These are phyloP conservation scores for Cercospora zeina DNA, from an alignment of 2,329 filamentous ascomycete species.

Conservation along the genomic window DNA sequence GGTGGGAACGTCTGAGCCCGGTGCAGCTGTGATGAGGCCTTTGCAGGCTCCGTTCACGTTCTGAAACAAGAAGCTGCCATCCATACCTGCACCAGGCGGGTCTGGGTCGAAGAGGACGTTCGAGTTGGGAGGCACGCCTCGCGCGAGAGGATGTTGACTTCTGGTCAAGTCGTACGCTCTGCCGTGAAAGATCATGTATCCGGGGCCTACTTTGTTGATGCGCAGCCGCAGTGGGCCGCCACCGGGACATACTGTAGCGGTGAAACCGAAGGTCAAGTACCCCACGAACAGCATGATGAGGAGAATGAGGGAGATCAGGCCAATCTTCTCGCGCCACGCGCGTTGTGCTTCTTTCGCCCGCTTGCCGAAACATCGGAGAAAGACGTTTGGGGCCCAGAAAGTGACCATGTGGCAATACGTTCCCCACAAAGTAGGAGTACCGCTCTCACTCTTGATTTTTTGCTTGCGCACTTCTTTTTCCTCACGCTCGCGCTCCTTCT, in stretches of 20 bases:
- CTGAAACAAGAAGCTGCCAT: slow-evolving; percentile 96
- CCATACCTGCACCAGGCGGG: slow-evolving; percentile 78
- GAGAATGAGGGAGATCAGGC: slow-evolving; percentile 89
- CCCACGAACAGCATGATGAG: slow-evolving; percentile 85
- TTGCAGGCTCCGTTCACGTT: slow-evolving; percentile 98
- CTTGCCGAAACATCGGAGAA: slow-evolving; percentile 83
- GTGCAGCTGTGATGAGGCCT: slow-evolving; percentile 72
- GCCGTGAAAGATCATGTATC: slow-evolving; percentile 97
- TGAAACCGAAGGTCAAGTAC: slow-evolving; percentile 96
- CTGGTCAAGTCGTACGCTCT: slow-evolving; percentile 78
- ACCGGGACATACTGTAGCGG: slow-evolving; percentile 75
- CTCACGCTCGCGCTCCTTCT: slow-evolving; percentile 62
- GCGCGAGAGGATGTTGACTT: slow-evolving; percentile 76
- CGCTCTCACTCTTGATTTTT: slow-evolving; percentile 63
- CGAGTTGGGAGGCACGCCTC: slow-evolving; percentile 69
- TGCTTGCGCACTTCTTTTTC: slow-evolving; percentile 48
- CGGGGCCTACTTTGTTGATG: slow-evolving; percentile 74
- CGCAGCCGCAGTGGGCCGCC: slow-evolving; percentile 68
- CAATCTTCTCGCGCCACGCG: slow-evolving; percentile 98
- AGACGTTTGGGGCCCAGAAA: slow-evolving; percentile 87
- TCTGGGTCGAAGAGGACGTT: slow-evolving; percentile 89
- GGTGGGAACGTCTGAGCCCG: slow-evolving; percentile 75
- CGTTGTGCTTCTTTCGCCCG: slow-evolving; percentile 80
- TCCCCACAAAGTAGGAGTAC: slow-evolving; percentile 87
- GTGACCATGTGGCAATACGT: slow-evolving; percentile 92